Percentiles rank a stretch among this genome's conserved stretches.
Conservation (phyloP, 805 yeast species). For the Kuraishia hungarica region DNA sequence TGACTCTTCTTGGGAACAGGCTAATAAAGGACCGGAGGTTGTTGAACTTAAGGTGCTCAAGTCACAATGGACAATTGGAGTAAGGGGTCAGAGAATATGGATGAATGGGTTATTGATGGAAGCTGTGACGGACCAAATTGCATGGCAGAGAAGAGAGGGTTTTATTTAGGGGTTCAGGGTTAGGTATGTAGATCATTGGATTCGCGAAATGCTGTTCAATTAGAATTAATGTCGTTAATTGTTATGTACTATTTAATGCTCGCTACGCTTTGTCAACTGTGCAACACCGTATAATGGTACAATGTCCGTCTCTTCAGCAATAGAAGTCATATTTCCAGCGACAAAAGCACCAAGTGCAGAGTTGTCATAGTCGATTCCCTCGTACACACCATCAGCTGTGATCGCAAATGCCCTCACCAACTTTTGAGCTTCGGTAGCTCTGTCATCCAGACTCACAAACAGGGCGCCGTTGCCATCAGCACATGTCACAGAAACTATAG, state of each 20-base stretch:
- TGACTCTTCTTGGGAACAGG: not conserved
- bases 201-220: not conserved
- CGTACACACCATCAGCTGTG: not conserved
- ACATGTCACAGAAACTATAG: slow-evolving; percentile 16
- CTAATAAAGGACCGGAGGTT: slow-evolving; percentile 8
- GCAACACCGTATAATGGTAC: slow-evolving; percentile 47
- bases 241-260: slow-evolving; percentile 32
- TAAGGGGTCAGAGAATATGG: slow-evolving; percentile 14
- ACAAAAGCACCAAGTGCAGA: not conserved
- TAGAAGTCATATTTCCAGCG: slow-evolving; percentile 23
- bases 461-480: slow-evolving; percentile 15
- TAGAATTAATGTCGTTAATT: no score
- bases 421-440: slow-evolving; percentile 3
- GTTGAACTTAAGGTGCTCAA: slow-evolving; percentile 33
- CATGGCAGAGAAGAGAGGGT: slow-evolving; percentile 13
- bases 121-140: slow-evolving; percentile 18
- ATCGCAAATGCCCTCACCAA: slow-evolving; percentile 12
- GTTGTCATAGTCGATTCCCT: not conserved
- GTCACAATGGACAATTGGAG: slow-evolving; percentile 31
- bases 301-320: slow-evolving; percentile 25
- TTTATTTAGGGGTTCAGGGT: no score
- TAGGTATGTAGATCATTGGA: not conserved
- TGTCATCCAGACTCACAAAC: slow-evolving; percentile 12
- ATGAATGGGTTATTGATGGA: slow-evolving; percentile 16
- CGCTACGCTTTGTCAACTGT: slow-evolving; percentile 56